Evolutionary conservation across 306 rosid genomes (phyloP).

Genomic region (Dalbergia cochinchinensis): DNA sequence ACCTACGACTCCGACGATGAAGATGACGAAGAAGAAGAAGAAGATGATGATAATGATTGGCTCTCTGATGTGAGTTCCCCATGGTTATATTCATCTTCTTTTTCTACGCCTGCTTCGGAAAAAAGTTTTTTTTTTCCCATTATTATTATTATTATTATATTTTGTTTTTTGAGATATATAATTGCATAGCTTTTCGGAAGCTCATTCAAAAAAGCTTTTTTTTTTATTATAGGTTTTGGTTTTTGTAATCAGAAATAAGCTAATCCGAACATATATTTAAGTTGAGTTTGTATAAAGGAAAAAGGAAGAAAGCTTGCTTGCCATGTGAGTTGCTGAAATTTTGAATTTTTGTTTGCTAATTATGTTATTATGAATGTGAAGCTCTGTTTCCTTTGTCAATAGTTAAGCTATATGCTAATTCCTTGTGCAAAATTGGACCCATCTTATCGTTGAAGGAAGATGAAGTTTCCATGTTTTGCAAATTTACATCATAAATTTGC

Average conservation of each 20-base stretch:
- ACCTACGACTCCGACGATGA: constrained; percentile 62
- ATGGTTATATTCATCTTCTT: background rate
- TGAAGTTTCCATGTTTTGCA: background rate
- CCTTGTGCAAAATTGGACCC: background rate
- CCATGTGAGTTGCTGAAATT: constrained; percentile 1
- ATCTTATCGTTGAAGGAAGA: background rate
- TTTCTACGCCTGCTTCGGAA: background rate
- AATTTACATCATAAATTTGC: background rate
- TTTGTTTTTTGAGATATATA: no score
- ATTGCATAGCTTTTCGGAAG: no score
- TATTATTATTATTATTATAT: no score
- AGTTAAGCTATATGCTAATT: background rate
- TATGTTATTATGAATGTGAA: background rate
- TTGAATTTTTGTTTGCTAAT: background rate
- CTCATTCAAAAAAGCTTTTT: no score
- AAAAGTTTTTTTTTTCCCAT: background rate
- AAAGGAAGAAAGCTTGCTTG: background rate
- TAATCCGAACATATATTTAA: no score
- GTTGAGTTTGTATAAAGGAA: no score
- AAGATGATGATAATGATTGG: constrained; percentile 54
- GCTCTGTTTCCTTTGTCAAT: background rate
- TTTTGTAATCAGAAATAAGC: no score
- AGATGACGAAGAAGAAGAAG: constrained; percentile 28
- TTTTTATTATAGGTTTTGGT: no score
- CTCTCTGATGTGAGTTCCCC: constrained; percentile 65